phyloP scores from a whole-genome alignment of 768 basidiomycete genomes.

The Mycena galopus region DNA sequence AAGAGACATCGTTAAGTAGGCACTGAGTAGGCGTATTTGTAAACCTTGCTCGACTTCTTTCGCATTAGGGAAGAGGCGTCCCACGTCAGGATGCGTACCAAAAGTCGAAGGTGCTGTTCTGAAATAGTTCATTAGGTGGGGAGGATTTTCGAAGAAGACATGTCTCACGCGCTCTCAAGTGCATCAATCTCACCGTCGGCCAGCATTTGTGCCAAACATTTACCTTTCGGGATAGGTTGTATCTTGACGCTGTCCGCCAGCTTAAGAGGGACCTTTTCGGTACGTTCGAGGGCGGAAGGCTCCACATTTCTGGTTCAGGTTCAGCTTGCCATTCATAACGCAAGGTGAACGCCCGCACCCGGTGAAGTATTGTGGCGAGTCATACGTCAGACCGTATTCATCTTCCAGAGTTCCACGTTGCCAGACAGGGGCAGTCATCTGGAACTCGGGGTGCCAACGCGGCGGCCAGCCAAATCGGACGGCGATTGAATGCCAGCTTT shows the following conservation, averaged over 20 bases:
- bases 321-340: not conserved
- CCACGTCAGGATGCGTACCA: conserved; percentile 33
- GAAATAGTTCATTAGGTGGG: not conserved
- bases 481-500: conserved; percentile 36
- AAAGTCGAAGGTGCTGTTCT: conserved; percentile 37
- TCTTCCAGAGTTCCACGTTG: conserved; percentile 38
- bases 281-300: conserved; percentile 30
- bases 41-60: conserved; percentile 31
- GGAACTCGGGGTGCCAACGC: conserved; percentile 39
- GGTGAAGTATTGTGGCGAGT: conserved; percentile 33
- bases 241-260: conserved; percentile 36
- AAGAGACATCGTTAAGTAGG: not conserved
- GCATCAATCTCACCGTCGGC: conserved; percentile 38
- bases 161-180: conserved; percentile 35
- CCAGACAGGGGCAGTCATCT: conserved; percentile 40
- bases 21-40: not conserved
- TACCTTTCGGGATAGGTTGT: conserved; percentile 28
- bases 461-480: conserved; percentile 30
- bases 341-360: not conserved
- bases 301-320: conserved; percentile 28
- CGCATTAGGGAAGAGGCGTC: conserved; percentile 31
- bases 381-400: conserved; percentile 33
- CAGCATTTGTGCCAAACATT: conserved; percentile 37
- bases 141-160: not conserved
- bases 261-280: conserved; percentile 36